Conservation (phyloP, 2,329 filamentous ascomycete genomes). For the Atkinsonella texensis region DNA sequence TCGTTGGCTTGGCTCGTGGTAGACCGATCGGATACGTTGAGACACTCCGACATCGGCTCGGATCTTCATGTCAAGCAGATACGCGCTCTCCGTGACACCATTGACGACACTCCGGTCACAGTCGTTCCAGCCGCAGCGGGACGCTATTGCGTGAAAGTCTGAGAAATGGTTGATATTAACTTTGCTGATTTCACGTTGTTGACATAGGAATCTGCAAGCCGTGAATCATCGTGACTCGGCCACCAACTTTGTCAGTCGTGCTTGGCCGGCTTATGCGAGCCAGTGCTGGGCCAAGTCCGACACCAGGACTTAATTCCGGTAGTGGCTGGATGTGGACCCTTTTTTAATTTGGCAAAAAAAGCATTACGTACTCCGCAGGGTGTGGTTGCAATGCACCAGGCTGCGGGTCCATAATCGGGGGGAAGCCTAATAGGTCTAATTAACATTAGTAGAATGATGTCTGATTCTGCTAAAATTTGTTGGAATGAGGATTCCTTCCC, state of each 20-base stretch:
- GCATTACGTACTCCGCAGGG: background rate
- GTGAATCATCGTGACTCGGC: background rate
- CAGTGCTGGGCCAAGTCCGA: background rate
- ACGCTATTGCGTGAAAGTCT: background rate
- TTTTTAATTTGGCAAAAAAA: background rate
- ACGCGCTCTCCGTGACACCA: conserved; percentile 3
- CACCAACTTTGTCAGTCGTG: background rate
- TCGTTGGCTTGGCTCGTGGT: conserved; percentile 54
- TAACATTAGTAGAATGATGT: no score
- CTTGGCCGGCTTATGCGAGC: conserved; percentile 1
- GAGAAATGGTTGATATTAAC: background rate
- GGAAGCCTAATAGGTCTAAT: no score
- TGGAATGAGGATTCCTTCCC: no score
- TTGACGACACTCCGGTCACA: background rate
- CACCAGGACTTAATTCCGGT: background rate
- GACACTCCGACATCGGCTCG: conserved; percentile 40
- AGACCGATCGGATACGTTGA: conserved; percentile 65
- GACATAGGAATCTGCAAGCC: no score
- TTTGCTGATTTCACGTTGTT: no score
- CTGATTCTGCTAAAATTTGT: no score
- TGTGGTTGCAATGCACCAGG: background rate
- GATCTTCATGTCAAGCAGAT: conserved; percentile 9
- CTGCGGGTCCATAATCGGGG: no score
- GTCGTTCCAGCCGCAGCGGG: conserved; percentile 2
- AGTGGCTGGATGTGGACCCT: conserved; percentile 2